Percentiles rank a stretch among this genome's conserved stretches.
Conservation (phyloP, 805 yeast species). For the Ogataea chonburiensis region DNA sequence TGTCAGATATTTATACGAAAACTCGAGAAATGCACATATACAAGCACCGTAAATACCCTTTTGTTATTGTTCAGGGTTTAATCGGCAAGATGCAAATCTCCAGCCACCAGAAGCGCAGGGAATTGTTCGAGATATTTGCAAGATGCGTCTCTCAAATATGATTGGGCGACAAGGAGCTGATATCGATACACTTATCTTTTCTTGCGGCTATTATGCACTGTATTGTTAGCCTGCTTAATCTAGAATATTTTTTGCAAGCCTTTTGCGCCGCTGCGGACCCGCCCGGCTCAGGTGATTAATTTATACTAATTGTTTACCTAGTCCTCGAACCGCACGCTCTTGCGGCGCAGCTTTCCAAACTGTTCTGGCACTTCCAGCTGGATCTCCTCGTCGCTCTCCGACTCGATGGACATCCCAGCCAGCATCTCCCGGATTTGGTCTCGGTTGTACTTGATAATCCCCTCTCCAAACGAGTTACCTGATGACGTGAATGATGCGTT, state of each 20-base stretch:
- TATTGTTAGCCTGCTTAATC: slow-evolving; percentile 4
- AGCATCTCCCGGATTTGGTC: slow-evolving; percentile 36
- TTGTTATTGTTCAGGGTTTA: slow-evolving; percentile 1
- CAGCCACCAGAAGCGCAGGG: slow-evolving; percentile 4
- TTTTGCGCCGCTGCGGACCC: not conserved
- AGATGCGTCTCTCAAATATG: slow-evolving; percentile 1
- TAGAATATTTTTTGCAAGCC: not conserved
- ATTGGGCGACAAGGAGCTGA: slow-evolving; percentile 11
- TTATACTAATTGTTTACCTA: too few relatives aligned
- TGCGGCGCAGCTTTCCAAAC: slow-evolving; percentile 27
- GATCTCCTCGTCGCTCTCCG: slow-evolving; percentile 15
- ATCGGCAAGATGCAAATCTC: slow-evolving; percentile 5
- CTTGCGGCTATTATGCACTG: slow-evolving; percentile 3
- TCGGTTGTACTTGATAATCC: slow-evolving; percentile 35
- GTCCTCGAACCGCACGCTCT: slow-evolving; percentile 34
- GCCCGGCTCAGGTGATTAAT: too few relatives aligned
- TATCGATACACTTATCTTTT: slow-evolving; percentile 12
- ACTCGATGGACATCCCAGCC: slow-evolving; percentile 22
- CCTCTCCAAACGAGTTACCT: slow-evolving; percentile 37
- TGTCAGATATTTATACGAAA: slow-evolving; percentile 7
- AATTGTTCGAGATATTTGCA: not conserved
- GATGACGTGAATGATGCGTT: slow-evolving; percentile 36
- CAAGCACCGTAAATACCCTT: too few relatives aligned
- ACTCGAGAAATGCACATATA: too few relatives aligned
- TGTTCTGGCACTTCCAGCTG: slow-evolving; percentile 26